These are phyloP conservation scores for Trichoderma breve DNA, from an alignment of 2,329 filamentous ascomycete genomes.

Conservation along the genomic window DNA sequence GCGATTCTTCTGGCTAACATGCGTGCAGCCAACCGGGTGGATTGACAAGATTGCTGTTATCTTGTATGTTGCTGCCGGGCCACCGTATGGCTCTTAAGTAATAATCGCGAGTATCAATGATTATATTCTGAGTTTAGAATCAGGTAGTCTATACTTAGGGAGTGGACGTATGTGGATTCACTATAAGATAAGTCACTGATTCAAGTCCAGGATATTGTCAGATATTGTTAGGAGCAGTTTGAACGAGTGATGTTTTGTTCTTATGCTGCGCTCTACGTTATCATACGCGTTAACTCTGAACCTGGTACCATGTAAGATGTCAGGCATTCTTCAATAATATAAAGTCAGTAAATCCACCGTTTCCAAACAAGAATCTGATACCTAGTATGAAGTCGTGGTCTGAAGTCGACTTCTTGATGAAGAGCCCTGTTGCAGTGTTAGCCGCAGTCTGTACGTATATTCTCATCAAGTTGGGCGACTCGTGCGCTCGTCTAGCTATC, in stretches of 20 bases:
- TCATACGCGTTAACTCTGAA: not conserved
- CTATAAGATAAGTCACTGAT: not conserved
- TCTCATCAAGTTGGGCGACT: conserved; percentile 23
- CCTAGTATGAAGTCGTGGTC: too few relatives aligned
- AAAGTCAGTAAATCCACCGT: not conserved
- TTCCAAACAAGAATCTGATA: not conserved
- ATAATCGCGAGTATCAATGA: not conserved
- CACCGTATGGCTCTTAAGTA: not conserved
- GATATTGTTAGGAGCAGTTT: not conserved
- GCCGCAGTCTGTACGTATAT: not conserved
- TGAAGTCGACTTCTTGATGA: too few relatives aligned
- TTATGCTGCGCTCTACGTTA: not conserved
- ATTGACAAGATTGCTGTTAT: not conserved
- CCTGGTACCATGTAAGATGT: not conserved
- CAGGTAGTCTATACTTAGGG: not conserved
- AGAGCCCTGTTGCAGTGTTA: not conserved
- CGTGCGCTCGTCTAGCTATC: conserved; percentile 27
- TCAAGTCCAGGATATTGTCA: not conserved
- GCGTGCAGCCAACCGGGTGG: not conserved
- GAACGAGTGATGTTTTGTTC: not conserved
- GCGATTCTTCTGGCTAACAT: not conserved
- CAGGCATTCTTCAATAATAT: not conserved
- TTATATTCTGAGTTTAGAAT: not conserved
- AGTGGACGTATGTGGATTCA: not conserved
- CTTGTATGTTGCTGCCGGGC: not conserved